A percentile compares a stretch with the other conserved stretches of the same genome.
Conservation (phyloP, 1,284 basidiomycete species). For the Cryptococcus neoformans region DNA sequence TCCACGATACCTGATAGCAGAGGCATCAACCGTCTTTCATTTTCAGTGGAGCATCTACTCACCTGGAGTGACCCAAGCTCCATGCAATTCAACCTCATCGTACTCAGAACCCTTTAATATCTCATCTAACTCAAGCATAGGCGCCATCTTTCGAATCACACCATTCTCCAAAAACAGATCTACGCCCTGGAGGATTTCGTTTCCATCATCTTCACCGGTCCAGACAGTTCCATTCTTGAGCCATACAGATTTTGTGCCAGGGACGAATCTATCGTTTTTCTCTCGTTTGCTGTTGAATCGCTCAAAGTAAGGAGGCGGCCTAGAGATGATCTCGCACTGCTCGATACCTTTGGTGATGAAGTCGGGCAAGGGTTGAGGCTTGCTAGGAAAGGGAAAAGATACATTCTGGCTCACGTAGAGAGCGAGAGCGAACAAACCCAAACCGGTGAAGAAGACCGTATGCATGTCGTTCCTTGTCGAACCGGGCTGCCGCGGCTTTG, state of each 20-base stretch:
- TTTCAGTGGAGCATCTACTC: conserved; percentile 1
- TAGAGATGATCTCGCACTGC: conserved; percentile 36
- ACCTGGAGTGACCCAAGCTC: conserved; percentile 54
- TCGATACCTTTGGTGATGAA: conserved; percentile 38
- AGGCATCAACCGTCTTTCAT: background rate
- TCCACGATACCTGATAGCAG: conserved; percentile 57
- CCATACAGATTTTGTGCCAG: conserved; percentile 61
- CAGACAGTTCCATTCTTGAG: conserved; percentile 77
- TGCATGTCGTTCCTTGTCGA: background rate
- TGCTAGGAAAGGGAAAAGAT: conserved; percentile 25
- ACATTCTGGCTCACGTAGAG: conserved; percentile 2
- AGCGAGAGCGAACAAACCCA: background rate
- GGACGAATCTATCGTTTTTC: conserved; percentile 66
- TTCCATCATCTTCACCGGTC: conserved; percentile 64
- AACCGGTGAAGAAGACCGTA: background rate
- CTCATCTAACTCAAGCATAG: conserved; percentile 19
- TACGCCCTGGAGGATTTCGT: conserved; percentile 58
- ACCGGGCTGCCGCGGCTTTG: background rate
- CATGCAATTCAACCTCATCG: conserved; percentile 47
- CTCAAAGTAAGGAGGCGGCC: conserved; percentile 24
- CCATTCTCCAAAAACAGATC: conserved; percentile 52
- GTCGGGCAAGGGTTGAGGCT: conserved; percentile 18
- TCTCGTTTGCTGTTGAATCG: conserved; percentile 52
- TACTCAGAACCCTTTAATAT: conserved; percentile 10
- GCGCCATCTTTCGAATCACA: conserved; percentile 50